phyloP scores from a whole-genome alignment of 169 alveolate genomes.

The Eimeria nieschulzi region DNA sequence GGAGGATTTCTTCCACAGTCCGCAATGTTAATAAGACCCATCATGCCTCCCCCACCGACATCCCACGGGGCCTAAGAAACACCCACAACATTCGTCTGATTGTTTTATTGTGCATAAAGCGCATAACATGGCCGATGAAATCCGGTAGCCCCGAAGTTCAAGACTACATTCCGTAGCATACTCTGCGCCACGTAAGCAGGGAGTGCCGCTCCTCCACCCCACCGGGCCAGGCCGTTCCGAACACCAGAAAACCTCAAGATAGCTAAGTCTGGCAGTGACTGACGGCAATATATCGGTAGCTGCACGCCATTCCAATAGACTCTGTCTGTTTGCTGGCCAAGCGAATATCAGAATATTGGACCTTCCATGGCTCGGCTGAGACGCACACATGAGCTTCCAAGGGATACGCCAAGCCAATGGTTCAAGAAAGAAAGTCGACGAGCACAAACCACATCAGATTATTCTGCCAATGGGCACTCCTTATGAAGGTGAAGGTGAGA shows the following conservation, averaged over 20 bases:
- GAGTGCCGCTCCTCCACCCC: no score
- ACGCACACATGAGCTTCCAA: neutral
- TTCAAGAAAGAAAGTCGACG: neutral
- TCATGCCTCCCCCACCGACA: slow-evolving; percentile 78
- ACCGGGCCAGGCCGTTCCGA: no score
- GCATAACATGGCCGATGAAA: no score
- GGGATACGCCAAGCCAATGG: neutral
- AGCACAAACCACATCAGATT: neutral
- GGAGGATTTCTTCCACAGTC: slow-evolving; percentile 74
- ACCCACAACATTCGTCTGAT: no score
- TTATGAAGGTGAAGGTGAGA: neutral
- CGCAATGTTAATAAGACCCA: slow-evolving; percentile 68
- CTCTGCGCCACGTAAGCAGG: no score
- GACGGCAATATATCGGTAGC: slow-evolving; percentile 68
- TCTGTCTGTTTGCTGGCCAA: slow-evolving; percentile 74
- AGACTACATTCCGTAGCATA: no score
- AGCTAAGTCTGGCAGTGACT: neutral
- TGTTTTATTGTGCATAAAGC: no score
- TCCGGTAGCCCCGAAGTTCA: no score
- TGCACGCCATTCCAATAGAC: slow-evolving; percentile 71
- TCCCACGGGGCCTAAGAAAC: slow-evolving; percentile 76
- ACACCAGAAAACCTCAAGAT: no score
- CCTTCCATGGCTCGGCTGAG: slow-evolving; percentile 78
- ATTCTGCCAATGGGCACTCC: neutral
- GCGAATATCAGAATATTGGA: slow-evolving; percentile 72